Evolutionary conservation across 371 early-diverging fungal species (phyloP).

Genomic region (Apophysomyces sp.): DNA sequence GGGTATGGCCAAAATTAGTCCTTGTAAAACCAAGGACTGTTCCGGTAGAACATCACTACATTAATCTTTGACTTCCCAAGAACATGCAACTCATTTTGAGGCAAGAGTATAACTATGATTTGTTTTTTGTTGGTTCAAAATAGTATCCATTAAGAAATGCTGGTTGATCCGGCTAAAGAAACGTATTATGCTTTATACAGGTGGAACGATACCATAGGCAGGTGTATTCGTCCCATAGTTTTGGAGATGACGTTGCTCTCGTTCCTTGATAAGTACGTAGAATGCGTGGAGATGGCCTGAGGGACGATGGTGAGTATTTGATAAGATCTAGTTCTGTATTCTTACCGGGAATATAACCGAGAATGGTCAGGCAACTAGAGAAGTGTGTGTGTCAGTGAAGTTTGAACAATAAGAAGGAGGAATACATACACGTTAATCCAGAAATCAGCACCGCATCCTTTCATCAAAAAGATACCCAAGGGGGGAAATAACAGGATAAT

Average conservation of each 20-base stretch:
- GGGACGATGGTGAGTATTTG: neutral
- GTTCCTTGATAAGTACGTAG: conserved; percentile 39
- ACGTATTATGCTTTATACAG: neutral
- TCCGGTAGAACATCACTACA: too few relatives aligned
- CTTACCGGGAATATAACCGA: conserved; percentile 38
- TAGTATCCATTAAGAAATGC: too few relatives aligned
- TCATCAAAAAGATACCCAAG: conserved; percentile 45
- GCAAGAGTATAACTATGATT: too few relatives aligned
- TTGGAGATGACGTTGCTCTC: conserved; percentile 19
- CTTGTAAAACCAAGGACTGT: too few relatives aligned
- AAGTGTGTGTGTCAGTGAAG: neutral
- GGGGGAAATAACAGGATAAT: conserved; percentile 44
- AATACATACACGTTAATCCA: conserved; percentile 49
- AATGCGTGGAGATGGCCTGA: conserved; percentile 44
- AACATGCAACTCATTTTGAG: too few relatives aligned
- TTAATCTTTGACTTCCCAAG: too few relatives aligned
- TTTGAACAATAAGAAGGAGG: neutral
- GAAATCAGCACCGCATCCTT: conserved; percentile 44
- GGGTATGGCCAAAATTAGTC: too few relatives aligned
- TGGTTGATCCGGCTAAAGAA: too few relatives aligned
- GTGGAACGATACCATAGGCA: neutral
- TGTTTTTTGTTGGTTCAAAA: too few relatives aligned
- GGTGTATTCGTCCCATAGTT: neutral
- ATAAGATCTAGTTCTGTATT: neutral
- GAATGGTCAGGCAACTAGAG: conserved; percentile 31